phyloP scores from a whole-genome alignment of 495 filamentous ascomycete genomes.

The Polyplosphaeria fusca region DNA sequence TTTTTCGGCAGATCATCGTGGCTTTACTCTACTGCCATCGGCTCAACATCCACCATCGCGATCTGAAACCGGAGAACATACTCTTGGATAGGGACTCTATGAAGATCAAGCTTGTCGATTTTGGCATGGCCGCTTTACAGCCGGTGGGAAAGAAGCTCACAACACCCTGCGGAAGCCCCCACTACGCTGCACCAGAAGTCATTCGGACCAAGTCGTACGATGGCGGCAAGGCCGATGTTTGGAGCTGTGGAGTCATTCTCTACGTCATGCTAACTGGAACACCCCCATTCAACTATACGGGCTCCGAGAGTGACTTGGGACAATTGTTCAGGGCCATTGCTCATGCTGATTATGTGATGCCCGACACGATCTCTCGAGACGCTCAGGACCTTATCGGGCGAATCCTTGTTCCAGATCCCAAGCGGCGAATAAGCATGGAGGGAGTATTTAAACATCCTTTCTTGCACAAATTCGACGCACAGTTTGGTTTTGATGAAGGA shows the following conservation, averaged over 20 bases:
- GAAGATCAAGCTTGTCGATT: slow-evolving; percentile 90
- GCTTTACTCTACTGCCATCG: slow-evolving; percentile 88
- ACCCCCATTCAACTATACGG: slow-evolving; percentile 64
- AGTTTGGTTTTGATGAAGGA: slow-evolving; percentile 36
- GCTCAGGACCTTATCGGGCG: slow-evolving; percentile 73
- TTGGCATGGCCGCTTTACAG: slow-evolving; percentile 94
- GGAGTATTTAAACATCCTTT: slow-evolving; percentile 83
- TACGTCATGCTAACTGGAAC: slow-evolving; percentile 76
- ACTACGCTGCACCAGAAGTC: slow-evolving; percentile 93
- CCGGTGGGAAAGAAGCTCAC: slow-evolving; percentile 70
- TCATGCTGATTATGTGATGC: slow-evolving; percentile 69
- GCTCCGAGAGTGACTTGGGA: slow-evolving; percentile 57
- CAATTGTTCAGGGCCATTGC: slow-evolving; percentile 64
- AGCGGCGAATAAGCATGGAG: slow-evolving; percentile 68
- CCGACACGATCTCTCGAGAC: slow-evolving; percentile 61
- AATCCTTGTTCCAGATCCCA: slow-evolving; percentile 72
- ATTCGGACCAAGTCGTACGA: slow-evolving; percentile 69
- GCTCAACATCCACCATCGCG: slow-evolving; percentile 91
- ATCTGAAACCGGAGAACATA: slow-evolving; percentile 97
- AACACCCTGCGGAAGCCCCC: slow-evolving; percentile 92
- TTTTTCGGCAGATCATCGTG: slow-evolving; percentile 91
- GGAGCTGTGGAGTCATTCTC: slow-evolving; percentile 91
- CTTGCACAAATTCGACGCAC: slow-evolving; percentile 68
- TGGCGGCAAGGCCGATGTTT: slow-evolving; percentile 82
- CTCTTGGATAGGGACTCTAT: slow-evolving; percentile 62